Conservation (phyloP, 179 eudicot species). For the Gypsophila paniculata region DNA sequence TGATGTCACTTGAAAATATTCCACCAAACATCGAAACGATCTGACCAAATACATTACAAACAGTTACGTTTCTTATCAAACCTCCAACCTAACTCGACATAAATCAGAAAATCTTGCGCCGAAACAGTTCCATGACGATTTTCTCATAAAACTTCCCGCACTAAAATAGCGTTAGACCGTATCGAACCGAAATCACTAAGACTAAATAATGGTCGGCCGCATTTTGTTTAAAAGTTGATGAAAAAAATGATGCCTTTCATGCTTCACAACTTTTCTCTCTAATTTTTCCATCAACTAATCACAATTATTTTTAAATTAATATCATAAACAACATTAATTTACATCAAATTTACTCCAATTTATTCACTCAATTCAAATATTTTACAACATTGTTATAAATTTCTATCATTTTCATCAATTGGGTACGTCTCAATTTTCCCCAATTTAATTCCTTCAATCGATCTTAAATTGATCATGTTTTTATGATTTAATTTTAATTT, state of each 20-base stretch:
- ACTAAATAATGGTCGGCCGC: too few relatives aligned
- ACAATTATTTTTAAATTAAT: background rate
- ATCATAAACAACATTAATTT: background rate
- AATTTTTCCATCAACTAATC: background rate
- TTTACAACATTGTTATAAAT: background rate
- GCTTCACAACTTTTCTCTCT: constrained; percentile 12
- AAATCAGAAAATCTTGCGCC: too few relatives aligned
- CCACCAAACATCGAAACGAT: too few relatives aligned
- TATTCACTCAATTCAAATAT: background rate
- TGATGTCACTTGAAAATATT: too few relatives aligned
- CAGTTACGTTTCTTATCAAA: too few relatives aligned
- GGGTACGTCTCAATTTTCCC: constrained; percentile 28
- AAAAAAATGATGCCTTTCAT: constrained; percentile 14
- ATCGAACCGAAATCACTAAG: too few relatives aligned
- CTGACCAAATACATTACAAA: too few relatives aligned
- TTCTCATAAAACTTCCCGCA: too few relatives aligned
- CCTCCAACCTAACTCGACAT: too few relatives aligned
- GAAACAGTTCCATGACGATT: too few relatives aligned
- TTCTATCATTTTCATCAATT: constrained; percentile 12
- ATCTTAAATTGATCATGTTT: background rate
- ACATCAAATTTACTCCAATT: background rate
- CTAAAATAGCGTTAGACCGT: too few relatives aligned
- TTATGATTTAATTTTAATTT: constrained; percentile 11
- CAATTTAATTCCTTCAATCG: background rate
- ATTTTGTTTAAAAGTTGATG: too few relatives aligned